phyloP scores from a whole-genome alignment of 768 basidiomycete genomes.

The Pleurotus tuoliensis region DNA sequence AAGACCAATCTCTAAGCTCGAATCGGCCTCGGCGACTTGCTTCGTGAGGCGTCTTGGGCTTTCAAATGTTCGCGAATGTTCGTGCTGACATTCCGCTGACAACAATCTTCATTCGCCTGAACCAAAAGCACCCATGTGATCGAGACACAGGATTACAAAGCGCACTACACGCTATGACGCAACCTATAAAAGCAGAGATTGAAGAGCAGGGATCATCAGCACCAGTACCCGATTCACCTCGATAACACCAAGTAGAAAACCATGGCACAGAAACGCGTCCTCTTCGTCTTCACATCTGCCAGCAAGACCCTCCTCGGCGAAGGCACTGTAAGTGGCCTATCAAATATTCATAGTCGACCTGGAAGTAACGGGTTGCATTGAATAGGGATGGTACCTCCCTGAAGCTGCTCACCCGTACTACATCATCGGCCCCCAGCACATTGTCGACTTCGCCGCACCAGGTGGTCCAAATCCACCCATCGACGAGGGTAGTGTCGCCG shows the following conservation, averaged over 20 bases:
- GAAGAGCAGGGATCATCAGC: no score
- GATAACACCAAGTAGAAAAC: not conserved
- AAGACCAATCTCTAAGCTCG: no score
- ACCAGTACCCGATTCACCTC: no score
- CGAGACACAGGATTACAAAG: no score
- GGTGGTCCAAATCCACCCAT: conserved; percentile 68
- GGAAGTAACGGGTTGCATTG: not conserved
- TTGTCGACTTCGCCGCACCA: conserved; percentile 59
- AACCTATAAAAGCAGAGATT: no score
- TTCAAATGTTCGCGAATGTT: no score
- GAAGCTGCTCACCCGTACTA: conserved; percentile 77
- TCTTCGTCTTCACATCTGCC: conserved; percentile 75
- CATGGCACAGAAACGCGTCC: conserved; percentile 26
- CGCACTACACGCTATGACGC: no score
- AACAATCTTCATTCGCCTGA: no score
- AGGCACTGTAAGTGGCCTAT: conserved; percentile 39
- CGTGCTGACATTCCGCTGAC: no score
- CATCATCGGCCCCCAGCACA: conserved; percentile 42
- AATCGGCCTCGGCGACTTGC: no score
- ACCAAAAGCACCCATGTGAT: no score
- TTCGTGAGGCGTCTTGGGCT: no score
- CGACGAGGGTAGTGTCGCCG: conserved; percentile 53
- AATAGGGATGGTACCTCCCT: conserved; percentile 73
- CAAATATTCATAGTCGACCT: not conserved
- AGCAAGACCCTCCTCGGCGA: conserved; percentile 49